Base-by-base conservation (phyloP, 2,329 filamentous ascomycete species). In the Venturia aucupariae region DNA sequence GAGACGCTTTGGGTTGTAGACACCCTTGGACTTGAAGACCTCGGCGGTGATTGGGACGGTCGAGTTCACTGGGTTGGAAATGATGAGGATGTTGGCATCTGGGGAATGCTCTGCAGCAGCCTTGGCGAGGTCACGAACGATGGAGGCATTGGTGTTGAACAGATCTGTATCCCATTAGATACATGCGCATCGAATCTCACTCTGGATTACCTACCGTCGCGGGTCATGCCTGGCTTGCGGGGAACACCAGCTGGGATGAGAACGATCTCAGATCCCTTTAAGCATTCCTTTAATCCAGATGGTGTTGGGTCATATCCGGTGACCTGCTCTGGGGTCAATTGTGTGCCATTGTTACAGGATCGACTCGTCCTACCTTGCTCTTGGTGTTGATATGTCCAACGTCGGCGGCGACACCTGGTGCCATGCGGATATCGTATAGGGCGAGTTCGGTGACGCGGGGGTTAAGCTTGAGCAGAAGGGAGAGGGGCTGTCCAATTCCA, bases 71-170 rank as follows among this genome's bases (percentile, higher is more conserved):
- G 94, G 94, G 88, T 99, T 99, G 80, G 92, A 86, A 82, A 99
- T 99, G 84, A 99, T 86, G 76, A 97, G 87, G 78, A 97, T 84
- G 82, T 96, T 96, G 80, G 94, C 94, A 69, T 97, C 84, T 74
- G 94, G 94, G 76, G 88, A 85, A 71, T 90, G 85, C 74, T 96
- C 87, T 74, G 94, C 94, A 75, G 86, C 87, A 73, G 92, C 92
- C 86, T 96, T 96, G 82, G 93, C 92, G 70, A 99, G 87, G 81
- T 97, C 94, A 76, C 93, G 92, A 78, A 99, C 94, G 79, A 99
- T 99, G 77, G 91, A 96, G 79, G 94, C 94, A 81, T 99, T 99
- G 85, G 93, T 99, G 88, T 97, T 97, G 92, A 99, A 99, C 69
- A 99, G 89, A 78, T 99, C 93, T 86, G 66, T 27, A 15, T 13